Evolutionary conservation across 1,284 basidiomycete genomes (phyloP), one percentile per base, ranked within the genome.

Genomic region (Neonothopanus nambi): DNA sequence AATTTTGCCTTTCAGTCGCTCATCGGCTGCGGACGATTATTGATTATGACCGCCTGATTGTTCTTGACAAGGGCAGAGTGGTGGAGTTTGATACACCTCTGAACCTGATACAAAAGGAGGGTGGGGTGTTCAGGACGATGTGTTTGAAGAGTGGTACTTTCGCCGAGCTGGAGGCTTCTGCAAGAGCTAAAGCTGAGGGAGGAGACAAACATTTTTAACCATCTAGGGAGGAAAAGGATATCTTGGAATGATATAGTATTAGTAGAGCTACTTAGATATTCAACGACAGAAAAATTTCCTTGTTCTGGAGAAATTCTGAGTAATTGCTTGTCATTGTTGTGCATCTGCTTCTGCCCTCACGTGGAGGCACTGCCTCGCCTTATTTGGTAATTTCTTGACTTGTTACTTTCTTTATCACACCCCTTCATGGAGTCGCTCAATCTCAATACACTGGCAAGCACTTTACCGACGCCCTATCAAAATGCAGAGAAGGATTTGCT

Each of bases 11-110:
- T 37, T 11, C 21, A 80, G 82, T 87, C 51, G 84, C 84, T 0
- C 89, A 92, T 71, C 80, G 89, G 28, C 69, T 91, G 47, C 77
- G 80, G 20, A 89, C 87, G 0, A 79, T 88, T 37, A 85, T 87
- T 62, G 85, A 87, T 63, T 93, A 92, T 62, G 91, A 94, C 65
- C 76, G 89, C 1, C 72, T 95, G 24, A 76, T 96, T 43, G 87
- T 95, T 0, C 74, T 97, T 3, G 85, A 91, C 61, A 85, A 91
- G 58, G 93, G 93, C 11, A 48, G 80, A 73, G 72, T 94, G 40
- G 82, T 75, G 6, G 93, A 96, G 67, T 89, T 89, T 57, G 93
- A 93, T 65, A 91, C 90, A 0, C 93, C 93, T 0, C 77, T 80
- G 67, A 85, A 83, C 50, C 70, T 95, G 59, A 84, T 95, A 18